Percentiles rank a stretch among this genome's conserved stretches.
These are phyloP conservation scores for Ogataea minuta DNA, from an alignment of 805 yeast genomes.

Conservation along the genomic window DNA sequence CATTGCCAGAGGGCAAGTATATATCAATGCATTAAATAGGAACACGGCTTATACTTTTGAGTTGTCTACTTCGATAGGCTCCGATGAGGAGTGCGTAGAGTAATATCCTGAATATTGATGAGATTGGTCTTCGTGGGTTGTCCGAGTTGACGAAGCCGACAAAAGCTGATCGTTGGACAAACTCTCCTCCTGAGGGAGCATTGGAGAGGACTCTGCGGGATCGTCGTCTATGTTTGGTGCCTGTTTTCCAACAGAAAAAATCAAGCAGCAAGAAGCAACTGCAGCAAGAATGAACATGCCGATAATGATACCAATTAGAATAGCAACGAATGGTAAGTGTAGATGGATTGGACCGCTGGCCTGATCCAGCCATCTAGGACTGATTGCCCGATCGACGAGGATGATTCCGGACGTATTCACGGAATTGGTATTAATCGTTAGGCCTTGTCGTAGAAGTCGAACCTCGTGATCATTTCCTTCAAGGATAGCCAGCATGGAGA, in stretches of 20 bases:
- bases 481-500: conserved; percentile 38
- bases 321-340: conserved; percentile 64
- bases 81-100: conserved; percentile 29
- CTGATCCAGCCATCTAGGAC: conserved; percentile 56
- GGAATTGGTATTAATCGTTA: conserved; percentile 37
- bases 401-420: conserved; percentile 49
- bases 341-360: conserved; percentile 47
- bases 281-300: conserved; percentile 48
- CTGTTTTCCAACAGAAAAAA: conserved; percentile 32
- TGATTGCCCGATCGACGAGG: conserved; percentile 65
- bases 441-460: conserved; percentile 58
- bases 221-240: neutral
- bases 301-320: conserved; percentile 62
- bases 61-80: conserved; percentile 25
- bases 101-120: conserved; percentile 17
- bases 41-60: conserved; percentile 3
- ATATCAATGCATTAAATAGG: neutral
- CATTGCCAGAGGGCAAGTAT: too few species aligned
- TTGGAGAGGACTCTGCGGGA: too few species aligned
- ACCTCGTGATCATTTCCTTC: conserved; percentile 59
- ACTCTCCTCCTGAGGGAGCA: neutral
- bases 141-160: neutral
- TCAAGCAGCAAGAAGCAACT: conserved; percentile 37
- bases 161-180: too few species aligned
- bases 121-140: conserved; percentile 1